phyloP scores from a whole-genome alignment of 768 basidiomycete genomes.

The Mycena belliarum region DNA sequence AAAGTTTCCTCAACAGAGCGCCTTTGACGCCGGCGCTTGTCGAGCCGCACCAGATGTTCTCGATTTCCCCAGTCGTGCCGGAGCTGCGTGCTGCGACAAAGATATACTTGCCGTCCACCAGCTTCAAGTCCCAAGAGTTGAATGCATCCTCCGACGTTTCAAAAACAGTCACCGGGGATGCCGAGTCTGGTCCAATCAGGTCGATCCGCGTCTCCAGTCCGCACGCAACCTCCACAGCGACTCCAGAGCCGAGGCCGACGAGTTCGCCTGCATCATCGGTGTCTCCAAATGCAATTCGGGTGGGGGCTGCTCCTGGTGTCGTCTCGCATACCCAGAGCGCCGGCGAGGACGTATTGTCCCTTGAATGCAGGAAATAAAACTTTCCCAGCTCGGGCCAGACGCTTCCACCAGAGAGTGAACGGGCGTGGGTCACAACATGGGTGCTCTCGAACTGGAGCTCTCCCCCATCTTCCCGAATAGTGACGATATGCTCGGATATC shows the following conservation, averaged over 20 bases:
- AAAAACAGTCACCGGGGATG: slow-evolving; percentile 2
- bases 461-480: slow-evolving; percentile 3
- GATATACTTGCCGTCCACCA: slow-evolving; percentile 6
- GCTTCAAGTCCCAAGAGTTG: slow-evolving; percentile 13
- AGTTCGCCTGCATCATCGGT: slow-evolving; percentile 10
- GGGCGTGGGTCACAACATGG: slow-evolving; percentile 11
- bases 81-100: slow-evolving; percentile 17
- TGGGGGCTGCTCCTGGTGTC: background rate
- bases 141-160: slow-evolving; percentile 16
- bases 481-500: slow-evolving; percentile 12
- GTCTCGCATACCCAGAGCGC: slow-evolving; percentile 6
- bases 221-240: slow-evolving; percentile 16
- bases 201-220: slow-evolving; percentile 18
- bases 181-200: background rate
- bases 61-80: slow-evolving; percentile 15
- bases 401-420: background rate
- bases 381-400: slow-evolving; percentile 5
- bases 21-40: background rate
- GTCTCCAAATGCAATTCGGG: slow-evolving; percentile 8
- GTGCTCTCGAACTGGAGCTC: background rate
- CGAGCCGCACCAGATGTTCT: slow-evolving; percentile 15
- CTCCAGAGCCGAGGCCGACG: background rate
- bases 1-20: slow-evolving; percentile 13
- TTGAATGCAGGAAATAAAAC: slow-evolving; percentile 4
- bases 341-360: background rate